phyloP scores from a whole-genome alignment of 2,329 filamentous ascomycete genomes.

The Colletotrichum truncatum region DNA sequence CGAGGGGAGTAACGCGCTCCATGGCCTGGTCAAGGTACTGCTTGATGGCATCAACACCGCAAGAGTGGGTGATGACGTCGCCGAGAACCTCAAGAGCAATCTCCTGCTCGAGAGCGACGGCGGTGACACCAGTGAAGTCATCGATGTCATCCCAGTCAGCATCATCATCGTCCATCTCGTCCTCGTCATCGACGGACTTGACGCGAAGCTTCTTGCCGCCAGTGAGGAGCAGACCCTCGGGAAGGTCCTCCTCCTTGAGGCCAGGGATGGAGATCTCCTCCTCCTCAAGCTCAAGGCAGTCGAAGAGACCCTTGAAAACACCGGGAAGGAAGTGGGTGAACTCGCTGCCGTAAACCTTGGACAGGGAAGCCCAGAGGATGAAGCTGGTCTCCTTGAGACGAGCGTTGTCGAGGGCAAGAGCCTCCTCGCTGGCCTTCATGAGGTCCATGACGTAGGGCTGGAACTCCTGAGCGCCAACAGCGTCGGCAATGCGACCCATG shows the following conservation, averaged over 20 bases:
- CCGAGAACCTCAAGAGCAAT: slow-evolving; percentile 95
- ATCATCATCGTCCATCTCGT: slow-evolving; percentile 71
- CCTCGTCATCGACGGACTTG: slow-evolving; percentile 60
- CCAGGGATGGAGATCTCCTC: slow-evolving; percentile 86
- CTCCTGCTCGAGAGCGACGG: slow-evolving; percentile 94
- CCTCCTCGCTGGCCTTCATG: slow-evolving; percentile 93
- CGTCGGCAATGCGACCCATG: slow-evolving; percentile 90
- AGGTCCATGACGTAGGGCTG: slow-evolving; percentile 90
- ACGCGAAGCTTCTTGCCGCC: slow-evolving; percentile 89
- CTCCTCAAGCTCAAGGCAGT: slow-evolving; percentile 87
- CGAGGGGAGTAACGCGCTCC: slow-evolving; percentile 80
- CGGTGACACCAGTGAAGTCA: slow-evolving; percentile 84
- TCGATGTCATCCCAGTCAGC: slow-evolving; percentile 88
- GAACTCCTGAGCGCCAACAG: slow-evolving; percentile 87
- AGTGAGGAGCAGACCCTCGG: slow-evolving; percentile 77
- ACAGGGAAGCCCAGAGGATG: slow-evolving; percentile 94
- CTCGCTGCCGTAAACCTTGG: slow-evolving; percentile 90
- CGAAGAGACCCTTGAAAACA: slow-evolving; percentile 82
- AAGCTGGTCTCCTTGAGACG: slow-evolving; percentile 95
- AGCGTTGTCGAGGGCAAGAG: slow-evolving; percentile 86
- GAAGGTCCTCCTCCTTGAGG: slow-evolving; percentile 56
- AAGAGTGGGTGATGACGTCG: slow-evolving; percentile 89
- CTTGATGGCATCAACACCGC: slow-evolving; percentile 75
- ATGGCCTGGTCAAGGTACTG: slow-evolving; percentile 91
- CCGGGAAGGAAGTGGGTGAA: slow-evolving; percentile 82